Base-by-base conservation (phyloP, 208 protist genomes). In the Acanthamoeba lugdunensis region DNA sequence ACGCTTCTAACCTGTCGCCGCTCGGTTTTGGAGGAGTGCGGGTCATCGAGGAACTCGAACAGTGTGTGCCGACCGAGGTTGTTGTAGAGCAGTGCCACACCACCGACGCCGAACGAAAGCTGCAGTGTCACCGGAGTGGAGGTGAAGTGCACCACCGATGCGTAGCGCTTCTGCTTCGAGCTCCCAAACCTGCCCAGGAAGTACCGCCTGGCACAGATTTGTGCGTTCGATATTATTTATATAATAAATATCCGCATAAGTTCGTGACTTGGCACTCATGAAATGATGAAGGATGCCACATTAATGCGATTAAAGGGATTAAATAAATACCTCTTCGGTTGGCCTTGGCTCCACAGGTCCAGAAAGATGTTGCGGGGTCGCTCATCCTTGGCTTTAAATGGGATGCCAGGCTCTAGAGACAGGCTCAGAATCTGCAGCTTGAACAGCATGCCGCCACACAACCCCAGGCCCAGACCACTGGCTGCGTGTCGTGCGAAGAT, bases 341-440 rank as follows among this genome's bases (percentile, higher is more conserved):
- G 89, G 25, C 89, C 89, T 28, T 93, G 89, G 71, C 89, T 93
- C 89, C 89, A 93, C 3, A 93, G 16, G 89, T 93, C 89, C 37
- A 93, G 71, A 25, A 93, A 93, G 21, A 93, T 82, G 37, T 93
- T 93, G 61, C 89, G 61, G 8, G 89, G 48, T 13, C 52, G 56
- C 25, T 63, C 21, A 30, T 75, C 37, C 23, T 69, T 69, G 18
- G 65, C 28, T n/a, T 69, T 28, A 61, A 67, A 82, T 28, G 89
- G 50, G 4, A 93, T 61, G 89, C 67, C 89, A 9, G 89, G 56
- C 13, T 93, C 89, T 6, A 93, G 48, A 14, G 89, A 84, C 48
- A 93, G 71, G n/a, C 69, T 93, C 69, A 93, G 23, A 14, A 93
- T 67, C 89, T 93, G 89, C 89, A 93, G 89, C 71, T 93, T 93